phyloP scores from a whole-genome alignment of 179 eudicot genomes.

The Actinidia polygama region DNA sequence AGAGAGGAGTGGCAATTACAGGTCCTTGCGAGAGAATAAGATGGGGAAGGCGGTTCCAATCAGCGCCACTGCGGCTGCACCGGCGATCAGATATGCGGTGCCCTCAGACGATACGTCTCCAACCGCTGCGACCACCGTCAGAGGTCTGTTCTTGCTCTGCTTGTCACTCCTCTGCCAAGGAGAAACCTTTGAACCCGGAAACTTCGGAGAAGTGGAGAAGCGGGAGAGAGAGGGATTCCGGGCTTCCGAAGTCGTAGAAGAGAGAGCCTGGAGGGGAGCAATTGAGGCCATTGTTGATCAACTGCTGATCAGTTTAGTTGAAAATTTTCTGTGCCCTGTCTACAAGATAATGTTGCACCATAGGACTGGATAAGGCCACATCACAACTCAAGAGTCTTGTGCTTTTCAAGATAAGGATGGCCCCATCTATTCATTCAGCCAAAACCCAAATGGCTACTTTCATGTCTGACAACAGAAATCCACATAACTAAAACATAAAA shows the following conservation, averaged over 20 bases:
- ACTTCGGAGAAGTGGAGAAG: background rate
- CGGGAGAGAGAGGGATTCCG: conserved; percentile 3
- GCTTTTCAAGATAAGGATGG: conserved; percentile 42
- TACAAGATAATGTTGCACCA: background rate
- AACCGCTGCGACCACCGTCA: conserved; percentile 60
- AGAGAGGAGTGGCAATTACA: conserved; percentile 36
- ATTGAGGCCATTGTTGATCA: conserved; percentile 48
- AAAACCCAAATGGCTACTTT: background rate
- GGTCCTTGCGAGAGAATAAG: conserved; percentile 87
- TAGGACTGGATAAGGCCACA: conserved; percentile 42
- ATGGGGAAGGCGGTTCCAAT: conserved; percentile 90
- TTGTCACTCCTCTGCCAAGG: conserved; percentile 12
- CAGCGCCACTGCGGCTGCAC: conserved; percentile 74
- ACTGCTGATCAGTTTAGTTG: background rate
- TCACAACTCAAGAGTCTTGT: conserved; percentile 26
- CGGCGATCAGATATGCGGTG: conserved; percentile 72
- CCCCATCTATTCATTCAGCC: conserved; percentile 16
- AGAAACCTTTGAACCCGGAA: conserved; percentile 18
- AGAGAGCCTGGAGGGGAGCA: conserved; percentile 33
- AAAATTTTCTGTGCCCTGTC: background rate
- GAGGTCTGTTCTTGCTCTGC: conserved; percentile 28
- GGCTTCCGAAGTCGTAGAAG: conserved; percentile 25
- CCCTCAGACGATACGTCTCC: conserved; percentile 84
- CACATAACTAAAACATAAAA: too few relatives aligned
- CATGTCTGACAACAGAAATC: conserved; percentile 4